Evolutionary conservation across 306 rosid species (phyloP).

Genomic region (Trichosanthes truncata): DNA sequence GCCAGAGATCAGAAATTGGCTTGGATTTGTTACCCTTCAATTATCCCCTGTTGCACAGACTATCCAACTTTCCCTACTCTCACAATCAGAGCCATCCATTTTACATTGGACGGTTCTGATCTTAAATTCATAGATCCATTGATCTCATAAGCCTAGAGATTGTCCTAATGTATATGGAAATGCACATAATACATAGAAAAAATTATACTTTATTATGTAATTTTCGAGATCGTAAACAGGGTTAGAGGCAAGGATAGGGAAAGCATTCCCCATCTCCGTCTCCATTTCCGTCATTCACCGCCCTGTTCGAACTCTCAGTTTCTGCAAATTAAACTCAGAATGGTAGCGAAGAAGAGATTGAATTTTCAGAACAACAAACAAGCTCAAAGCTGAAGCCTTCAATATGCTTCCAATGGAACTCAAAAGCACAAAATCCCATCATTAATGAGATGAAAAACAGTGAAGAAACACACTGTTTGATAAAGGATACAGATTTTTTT

Average conservation of each 20-base stretch:
- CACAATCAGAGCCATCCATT: not conserved
- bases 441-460: slow-evolving; percentile 12
- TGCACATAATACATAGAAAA: too few species aligned
- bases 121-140: not conserved
- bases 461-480: slow-evolving; percentile 12
- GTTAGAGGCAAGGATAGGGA: not conserved
- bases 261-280: not conserved
- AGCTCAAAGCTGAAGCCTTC: slow-evolving; percentile 6
- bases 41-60: not conserved
- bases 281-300: not conserved
- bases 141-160: not conserved
- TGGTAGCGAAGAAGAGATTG: not conserved
- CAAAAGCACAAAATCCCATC: slow-evolving; percentile 10
- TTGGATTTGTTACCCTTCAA: not conserved
- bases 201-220: not conserved
- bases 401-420: not conserved
- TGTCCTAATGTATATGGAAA: not conserved
- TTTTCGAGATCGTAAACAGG: not conserved
- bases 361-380: not conserved
- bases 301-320: not conserved
- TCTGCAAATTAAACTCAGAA: not conserved
- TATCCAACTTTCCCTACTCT: not conserved
- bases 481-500: slow-evolving; percentile 5
- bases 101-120: not conserved
- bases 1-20: not conserved